Evolutionary conservation across 352 stramenopile genomes (phyloP).

Genomic region (Phytophthora melonis): DNA sequence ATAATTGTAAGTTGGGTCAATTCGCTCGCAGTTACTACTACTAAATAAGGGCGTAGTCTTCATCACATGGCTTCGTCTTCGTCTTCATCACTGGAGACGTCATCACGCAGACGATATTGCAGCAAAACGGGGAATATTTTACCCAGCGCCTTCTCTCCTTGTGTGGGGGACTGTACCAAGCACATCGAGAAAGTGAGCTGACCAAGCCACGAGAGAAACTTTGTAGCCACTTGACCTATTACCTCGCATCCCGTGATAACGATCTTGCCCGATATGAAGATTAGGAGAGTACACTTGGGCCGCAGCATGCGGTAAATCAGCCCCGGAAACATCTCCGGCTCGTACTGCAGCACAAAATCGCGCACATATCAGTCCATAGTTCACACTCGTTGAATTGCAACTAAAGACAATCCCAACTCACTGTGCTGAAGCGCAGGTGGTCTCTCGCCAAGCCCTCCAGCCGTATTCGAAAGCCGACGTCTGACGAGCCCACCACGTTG

Average conservation of each 20-base stretch:
- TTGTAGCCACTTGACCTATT: not conserved
- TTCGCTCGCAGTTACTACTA: conserved; percentile 31
- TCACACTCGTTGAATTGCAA: not conserved
- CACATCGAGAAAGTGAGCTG: conserved; percentile 4
- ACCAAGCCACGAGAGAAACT: not conserved
- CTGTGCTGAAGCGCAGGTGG: conserved; percentile 74
- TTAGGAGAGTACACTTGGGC: conserved; percentile 98
- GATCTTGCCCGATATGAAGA: conserved; percentile 99
- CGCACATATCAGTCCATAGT: conserved; percentile 7
- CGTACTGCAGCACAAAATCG: conserved; percentile 77
- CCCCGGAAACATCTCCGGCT: conserved; percentile 99
- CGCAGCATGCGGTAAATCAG: conserved; percentile 98
- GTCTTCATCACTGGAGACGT: conserved; percentile 36
- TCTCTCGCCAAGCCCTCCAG: conserved; percentile 74
- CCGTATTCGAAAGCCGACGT: conserved; percentile 89
- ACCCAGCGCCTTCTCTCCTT: conserved; percentile 56
- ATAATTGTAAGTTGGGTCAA: conserved; percentile 37
- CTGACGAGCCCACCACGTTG: conserved; percentile 93
- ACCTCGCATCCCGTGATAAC: conserved; percentile 95
- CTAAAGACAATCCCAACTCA: conserved; percentile 31
- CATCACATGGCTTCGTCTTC: conserved; percentile 11
- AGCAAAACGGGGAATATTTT: conserved; percentile 71
- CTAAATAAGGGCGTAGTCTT: conserved; percentile 43
- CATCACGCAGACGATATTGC: conserved; percentile 53
- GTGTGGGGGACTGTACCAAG: conserved; percentile 26